A percentile compares a stretch with the other conserved stretches of the same genome.
These are phyloP conservation scores for Aspergillus funiculosus DNA, from an alignment of 495 filamentous ascomycete genomes.

Conservation along the genomic window DNA sequence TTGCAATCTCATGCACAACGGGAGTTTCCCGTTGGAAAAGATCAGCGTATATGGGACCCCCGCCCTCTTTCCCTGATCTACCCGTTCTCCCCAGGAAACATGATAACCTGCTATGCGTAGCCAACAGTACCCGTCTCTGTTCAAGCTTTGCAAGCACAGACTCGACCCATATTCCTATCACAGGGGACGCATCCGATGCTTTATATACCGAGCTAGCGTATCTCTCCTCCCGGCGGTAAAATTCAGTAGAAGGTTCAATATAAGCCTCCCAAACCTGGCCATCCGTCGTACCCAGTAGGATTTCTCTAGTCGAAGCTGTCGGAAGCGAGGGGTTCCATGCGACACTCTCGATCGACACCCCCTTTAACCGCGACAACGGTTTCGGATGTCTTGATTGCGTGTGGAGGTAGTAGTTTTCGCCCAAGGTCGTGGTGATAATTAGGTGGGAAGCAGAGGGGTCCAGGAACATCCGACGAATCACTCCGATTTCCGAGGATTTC, in stretches of 20 bases:
- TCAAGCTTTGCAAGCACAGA: conserved; percentile 59
- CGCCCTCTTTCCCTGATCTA: conserved; percentile 68
- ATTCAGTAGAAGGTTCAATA: conserved; percentile 87
- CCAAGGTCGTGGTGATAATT: conserved; percentile 81
- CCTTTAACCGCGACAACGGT: conserved; percentile 72
- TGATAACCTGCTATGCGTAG: conserved; percentile 65
- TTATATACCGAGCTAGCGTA: conserved; percentile 79
- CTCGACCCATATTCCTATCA: conserved; percentile 81
- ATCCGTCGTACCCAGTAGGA: conserved; percentile 86
- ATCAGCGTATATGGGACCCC: conserved; percentile 72
- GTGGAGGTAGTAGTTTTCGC: conserved; percentile 97
- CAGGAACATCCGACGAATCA: conserved; percentile 92
- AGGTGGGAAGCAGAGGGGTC: conserved; percentile 94
- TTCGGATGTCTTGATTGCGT: conserved; percentile 87
- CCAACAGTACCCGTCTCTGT: conserved; percentile 66
- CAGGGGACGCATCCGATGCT: conserved; percentile 63
- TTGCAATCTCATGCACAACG: conserved; percentile 59
- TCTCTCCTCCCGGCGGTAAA: conserved; percentile 90
- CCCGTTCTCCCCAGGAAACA: conserved; percentile 75
- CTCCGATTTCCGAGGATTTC: conserved; percentile 79
- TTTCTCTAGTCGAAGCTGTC: conserved; percentile 89
- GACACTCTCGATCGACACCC: conserved; percentile 78
- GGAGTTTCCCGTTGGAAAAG: conserved; percentile 85
- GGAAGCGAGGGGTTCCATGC: conserved; percentile 98
- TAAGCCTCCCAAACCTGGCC: conserved; percentile 94